A percentile compares a stretch with the other conserved stretches of the same genome.
Evolutionary conservation across 306 rosid species (phyloP).

Genomic region (Rosa persica): DNA sequence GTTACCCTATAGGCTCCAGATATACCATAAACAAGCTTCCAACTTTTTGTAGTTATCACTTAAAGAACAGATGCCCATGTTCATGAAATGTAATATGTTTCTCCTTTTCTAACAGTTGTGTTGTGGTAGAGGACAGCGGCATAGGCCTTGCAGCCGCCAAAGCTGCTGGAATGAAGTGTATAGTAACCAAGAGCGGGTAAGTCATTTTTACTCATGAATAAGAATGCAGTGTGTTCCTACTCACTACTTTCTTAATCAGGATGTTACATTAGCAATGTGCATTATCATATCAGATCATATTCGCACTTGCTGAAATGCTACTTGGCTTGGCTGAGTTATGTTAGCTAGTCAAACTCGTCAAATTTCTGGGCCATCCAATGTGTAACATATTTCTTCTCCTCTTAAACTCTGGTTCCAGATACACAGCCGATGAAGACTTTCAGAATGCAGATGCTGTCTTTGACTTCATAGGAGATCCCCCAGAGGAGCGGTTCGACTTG

Average conservation of each 20-base stretch:
- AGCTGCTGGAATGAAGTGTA: slow-evolving; percentile 91
- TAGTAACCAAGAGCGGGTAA: slow-evolving; percentile 91
- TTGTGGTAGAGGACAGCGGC: slow-evolving; percentile 92
- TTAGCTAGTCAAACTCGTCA: background rate
- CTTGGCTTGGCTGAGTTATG: background rate
- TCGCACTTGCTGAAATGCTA: background rate
- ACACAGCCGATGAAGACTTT: slow-evolving; percentile 88
- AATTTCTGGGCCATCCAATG: background rate
- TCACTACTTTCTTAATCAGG: background rate
- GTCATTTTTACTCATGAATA: background rate
- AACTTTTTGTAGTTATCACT: background rate
- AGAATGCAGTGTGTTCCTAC: background rate
- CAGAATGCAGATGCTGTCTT: slow-evolving; percentile 83
- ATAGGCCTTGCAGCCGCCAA: slow-evolving; percentile 98
- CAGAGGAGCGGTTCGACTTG: slow-evolving; percentile 89
- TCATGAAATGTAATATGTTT: background rate
- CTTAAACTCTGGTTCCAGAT: slow-evolving; percentile 47
- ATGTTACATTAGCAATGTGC: background rate
- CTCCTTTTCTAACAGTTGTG: slow-evolving; percentile 59
- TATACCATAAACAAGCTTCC: background rate
- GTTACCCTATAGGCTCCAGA: background rate
- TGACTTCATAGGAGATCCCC: slow-evolving; percentile 93
- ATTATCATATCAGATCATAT: background rate
- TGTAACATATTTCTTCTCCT: background rate
- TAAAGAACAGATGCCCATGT: background rate